Conservation (phyloP, 371 early-diverging fungal species). For the Mortierella sp. region DNA sequence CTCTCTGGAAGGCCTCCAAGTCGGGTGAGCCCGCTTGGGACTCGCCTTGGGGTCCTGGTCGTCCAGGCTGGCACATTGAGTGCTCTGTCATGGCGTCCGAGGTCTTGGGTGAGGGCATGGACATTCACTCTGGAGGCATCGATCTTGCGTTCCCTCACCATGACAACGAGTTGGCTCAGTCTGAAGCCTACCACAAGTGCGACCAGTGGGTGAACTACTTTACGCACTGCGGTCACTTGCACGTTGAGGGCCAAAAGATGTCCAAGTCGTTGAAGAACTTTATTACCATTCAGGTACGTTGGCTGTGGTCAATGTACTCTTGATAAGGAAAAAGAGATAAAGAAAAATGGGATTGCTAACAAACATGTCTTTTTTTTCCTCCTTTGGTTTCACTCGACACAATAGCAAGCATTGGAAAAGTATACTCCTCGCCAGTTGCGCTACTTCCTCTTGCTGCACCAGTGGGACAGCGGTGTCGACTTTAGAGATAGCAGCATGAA, state of each 20-base stretch:
- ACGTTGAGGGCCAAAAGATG: slow-evolving; percentile 99
- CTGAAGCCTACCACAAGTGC: slow-evolving; percentile 94
- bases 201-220: slow-evolving; percentile 99
- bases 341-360: slow-evolving; percentile 2
- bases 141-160: slow-evolving; percentile 99
- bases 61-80: slow-evolving; percentile 99
- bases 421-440: slow-evolving; percentile 93
- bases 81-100: slow-evolving; percentile 99
- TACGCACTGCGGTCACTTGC: slow-evolving; percentile 98
- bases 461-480: slow-evolving; percentile 94
- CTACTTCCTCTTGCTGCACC: slow-evolving; percentile 92
- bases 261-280: slow-evolving; percentile 99
- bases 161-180: slow-evolving; percentile 99
- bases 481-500: slow-evolving; percentile 87
- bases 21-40: slow-evolving; percentile 98
- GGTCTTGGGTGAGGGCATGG: slow-evolving; percentile 90
- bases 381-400: background rate
- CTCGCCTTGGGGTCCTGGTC: slow-evolving; percentile 95
- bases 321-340: background rate
- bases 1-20: slow-evolving; percentile 98
- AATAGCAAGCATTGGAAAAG: slow-evolving; percentile 84
- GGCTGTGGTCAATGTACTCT: too few species aligned
- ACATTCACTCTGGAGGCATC: slow-evolving; percentile 99
- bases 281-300: slow-evolving; percentile 89
- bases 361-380: background rate